Conservation (phyloP, 2,329 filamentous ascomycete genomes). For the Trichoderma aggressivum region DNA sequence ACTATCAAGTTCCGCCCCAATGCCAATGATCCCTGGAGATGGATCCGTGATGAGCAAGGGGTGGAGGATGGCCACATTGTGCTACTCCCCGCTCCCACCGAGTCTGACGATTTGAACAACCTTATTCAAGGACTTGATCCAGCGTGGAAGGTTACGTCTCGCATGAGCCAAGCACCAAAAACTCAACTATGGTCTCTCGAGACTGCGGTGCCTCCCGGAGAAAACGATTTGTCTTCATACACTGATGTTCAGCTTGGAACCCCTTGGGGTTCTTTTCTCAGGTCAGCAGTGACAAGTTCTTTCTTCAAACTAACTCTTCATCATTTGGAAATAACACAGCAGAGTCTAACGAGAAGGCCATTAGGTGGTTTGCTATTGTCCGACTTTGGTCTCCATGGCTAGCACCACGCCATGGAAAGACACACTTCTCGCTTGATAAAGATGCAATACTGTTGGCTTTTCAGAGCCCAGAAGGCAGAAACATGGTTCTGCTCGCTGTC, state of each 20-base stretch:
- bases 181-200: conserved; percentile 70
- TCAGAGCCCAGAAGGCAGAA: conserved; percentile 65
- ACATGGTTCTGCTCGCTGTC: conserved; percentile 74
- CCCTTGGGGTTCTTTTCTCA: conserved; percentile 56
- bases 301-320: neutral
- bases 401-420: conserved; percentile 77
- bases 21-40: conserved; percentile 59
- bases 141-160: conserved; percentile 51
- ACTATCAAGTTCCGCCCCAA: conserved; percentile 66
- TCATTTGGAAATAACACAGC: no score
- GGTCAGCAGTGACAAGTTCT: conserved; percentile 36
- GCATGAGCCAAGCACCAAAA: conserved; percentile 62
- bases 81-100: conserved; percentile 30
- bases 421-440: conserved; percentile 65
- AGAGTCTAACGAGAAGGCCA: neutral
- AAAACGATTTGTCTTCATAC: conserved; percentile 55
- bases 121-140: conserved; percentile 58
- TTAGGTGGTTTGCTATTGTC: conserved; percentile 76
- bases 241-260: conserved; percentile 58
- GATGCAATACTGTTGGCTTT: conserved; percentile 79
- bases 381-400: conserved; percentile 81
- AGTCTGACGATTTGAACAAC: conserved; percentile 44
- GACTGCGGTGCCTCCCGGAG: conserved; percentile 52
- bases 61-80: conserved; percentile 63
- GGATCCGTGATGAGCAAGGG: conserved; percentile 64